phyloP scores from a whole-genome alignment of 352 stramenopile species.

The Aphanomyces cochlioides region DNA sequence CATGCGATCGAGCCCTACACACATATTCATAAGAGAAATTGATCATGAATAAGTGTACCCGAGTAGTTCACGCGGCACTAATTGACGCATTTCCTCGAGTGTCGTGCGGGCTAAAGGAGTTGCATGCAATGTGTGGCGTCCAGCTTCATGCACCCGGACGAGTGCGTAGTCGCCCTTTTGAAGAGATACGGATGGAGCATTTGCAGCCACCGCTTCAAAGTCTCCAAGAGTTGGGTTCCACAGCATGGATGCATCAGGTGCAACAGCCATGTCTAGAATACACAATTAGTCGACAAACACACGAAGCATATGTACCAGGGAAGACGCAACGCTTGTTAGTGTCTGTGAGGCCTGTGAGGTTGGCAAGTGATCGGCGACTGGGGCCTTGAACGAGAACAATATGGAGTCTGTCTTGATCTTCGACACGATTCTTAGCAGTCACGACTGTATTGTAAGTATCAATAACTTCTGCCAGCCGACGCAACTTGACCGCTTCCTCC shows the following conservation, averaged over 20 bases:
- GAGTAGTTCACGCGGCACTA: constrained; percentile 54
- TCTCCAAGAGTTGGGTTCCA: not conserved
- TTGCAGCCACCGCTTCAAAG: not conserved
- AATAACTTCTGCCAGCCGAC: constrained; percentile 95
- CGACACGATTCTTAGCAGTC: constrained; percentile 84
- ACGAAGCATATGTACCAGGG: constrained; percentile 37
- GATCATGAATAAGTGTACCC: constrained; percentile 30
- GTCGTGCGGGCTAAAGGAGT: constrained; percentile 73
- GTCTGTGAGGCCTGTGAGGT: constrained; percentile 83
- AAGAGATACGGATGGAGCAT: constrained; percentile 33
- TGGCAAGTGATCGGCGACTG: constrained; percentile 74
- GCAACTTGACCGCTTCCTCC: constrained; percentile 89
- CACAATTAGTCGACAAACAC: not conserved
- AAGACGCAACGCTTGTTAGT: constrained; percentile 90
- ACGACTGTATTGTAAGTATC: constrained; percentile 90
- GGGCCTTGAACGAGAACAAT: constrained; percentile 95
- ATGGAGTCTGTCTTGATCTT: constrained; percentile 90
- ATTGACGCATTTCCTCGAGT: constrained; percentile 52
- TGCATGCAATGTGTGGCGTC: constrained; percentile 77
- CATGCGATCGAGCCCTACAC: constrained; percentile 12
- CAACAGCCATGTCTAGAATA: constrained; percentile 11
- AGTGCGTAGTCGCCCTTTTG: constrained; percentile 78
- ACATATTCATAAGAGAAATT: not conserved
- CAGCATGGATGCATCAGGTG: constrained; percentile 8
- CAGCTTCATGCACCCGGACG: constrained; percentile 72